phyloP scores from a whole-genome alignment of 441 rosid genomes.

The Syzygium syzygioides region DNA sequence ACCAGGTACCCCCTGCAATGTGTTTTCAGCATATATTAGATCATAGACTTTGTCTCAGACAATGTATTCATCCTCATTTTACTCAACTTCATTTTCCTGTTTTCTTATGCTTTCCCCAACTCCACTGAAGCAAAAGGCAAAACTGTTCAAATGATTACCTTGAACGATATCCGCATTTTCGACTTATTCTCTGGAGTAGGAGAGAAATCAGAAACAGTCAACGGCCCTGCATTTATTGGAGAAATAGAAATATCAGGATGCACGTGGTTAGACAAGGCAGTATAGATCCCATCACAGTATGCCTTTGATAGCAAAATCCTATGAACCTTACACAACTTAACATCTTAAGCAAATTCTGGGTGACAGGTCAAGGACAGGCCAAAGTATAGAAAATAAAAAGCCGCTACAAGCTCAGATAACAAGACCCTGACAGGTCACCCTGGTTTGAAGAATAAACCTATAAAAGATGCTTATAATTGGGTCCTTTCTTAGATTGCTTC shows the following conservation, averaged over 20 bases:
- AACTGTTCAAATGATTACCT: constrained; percentile 21
- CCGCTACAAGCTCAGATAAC: not conserved
- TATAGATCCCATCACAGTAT: not conserved
- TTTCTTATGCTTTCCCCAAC: not conserved
- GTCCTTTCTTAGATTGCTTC: not conserved
- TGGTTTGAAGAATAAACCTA: not conserved
- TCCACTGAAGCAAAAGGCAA: not conserved
- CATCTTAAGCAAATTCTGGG: not conserved
- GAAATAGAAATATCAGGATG: constrained; percentile 1
- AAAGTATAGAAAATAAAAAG: not conserved
- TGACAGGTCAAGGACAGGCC: not conserved
- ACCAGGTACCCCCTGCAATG: constrained; percentile 40
- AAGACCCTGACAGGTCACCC: not conserved
- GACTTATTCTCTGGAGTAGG: constrained; percentile 14
- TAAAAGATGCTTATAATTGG: not conserved
- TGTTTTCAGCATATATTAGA: not conserved
- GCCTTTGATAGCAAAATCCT: not conserved
- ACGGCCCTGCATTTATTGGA: constrained; percentile 30
- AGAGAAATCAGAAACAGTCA: constrained; percentile 35
- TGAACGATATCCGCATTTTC: constrained; percentile 39
- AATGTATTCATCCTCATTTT: not conserved
- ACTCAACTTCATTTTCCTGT: not conserved
- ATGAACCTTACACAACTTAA: not conserved
- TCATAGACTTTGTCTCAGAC: not conserved
- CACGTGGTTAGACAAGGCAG: not conserved